Base-by-base conservation (phyloP, 495 filamentous ascomycete genomes). In the Tuber indicum region DNA sequence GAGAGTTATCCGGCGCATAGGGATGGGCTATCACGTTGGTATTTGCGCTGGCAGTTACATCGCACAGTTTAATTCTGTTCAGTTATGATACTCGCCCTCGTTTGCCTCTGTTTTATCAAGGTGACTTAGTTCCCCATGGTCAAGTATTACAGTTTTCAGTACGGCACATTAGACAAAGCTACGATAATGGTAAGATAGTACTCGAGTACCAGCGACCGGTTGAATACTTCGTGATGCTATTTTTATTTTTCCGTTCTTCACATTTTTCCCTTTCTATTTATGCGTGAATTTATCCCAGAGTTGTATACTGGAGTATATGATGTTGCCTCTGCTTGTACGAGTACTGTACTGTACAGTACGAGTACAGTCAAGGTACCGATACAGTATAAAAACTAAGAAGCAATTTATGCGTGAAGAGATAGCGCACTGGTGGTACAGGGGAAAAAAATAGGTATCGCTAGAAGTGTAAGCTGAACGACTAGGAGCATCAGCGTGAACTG, bases 21-120 rank as follows among this genome's bases (percentile, higher is more conserved):
- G 71, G 47, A 80, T 80, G 77, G 76, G 74, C 76, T 80, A 80
- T 80, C 77, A 72, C 49, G 73, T 71, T 80, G 47, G 52, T 76
- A 72, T 52, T 72, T 78, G 49, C 58, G 26, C 58, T 36, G 58
- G 58, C 12, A 66, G 32, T 66, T 66, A 26, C 58, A 66, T 66
- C 52, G 5, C 58, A 66, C 3, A 36, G 58, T 12, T 36, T 66
- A 32, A 36, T 66, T 36, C 10, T 14, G 26, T 17, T 7, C 26
- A 14, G 26, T 36, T 66, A 32, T 32, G 32, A 32, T 32, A 17
- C 32, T 36, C 26, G 12, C 9, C 14, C n/a, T 62, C 3, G 10
- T 62, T 62, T 62, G n/a, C 58, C 8, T 62, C 58, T 62, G 32
- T 62, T 12, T 19, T 66, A 36, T 36, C 58, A 66, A 36, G 58